These are phyloP conservation scores for Fusarium cyanostomum DNA, from an alignment of 2,329 filamentous ascomycete genomes.

Conservation along the genomic window DNA sequence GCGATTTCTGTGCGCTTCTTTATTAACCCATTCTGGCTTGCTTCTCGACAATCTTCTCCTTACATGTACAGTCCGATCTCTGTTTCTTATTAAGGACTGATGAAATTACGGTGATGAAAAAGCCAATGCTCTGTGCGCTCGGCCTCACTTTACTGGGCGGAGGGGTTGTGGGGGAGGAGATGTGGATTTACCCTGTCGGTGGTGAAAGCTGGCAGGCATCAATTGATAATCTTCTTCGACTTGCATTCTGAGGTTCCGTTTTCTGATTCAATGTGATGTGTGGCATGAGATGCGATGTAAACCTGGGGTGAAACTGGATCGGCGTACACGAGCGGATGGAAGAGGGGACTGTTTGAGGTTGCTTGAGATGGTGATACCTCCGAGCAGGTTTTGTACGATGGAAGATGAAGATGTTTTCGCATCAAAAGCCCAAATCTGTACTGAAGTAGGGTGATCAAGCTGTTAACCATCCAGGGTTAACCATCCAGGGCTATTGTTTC, in stretches of 20 bases:
- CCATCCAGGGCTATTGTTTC: background rate
- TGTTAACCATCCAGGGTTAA: background rate
- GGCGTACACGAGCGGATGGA: slow-evolving; percentile 3
- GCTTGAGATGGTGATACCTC: slow-evolving; percentile 22
- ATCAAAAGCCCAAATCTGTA: slow-evolving; percentile 30
- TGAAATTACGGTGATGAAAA: slow-evolving; percentile 44
- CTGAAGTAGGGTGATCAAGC: background rate
- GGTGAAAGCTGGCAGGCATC: slow-evolving; percentile 36
- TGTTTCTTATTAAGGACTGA: slow-evolving; percentile 39
- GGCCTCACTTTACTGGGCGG: slow-evolving; percentile 9
- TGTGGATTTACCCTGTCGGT: slow-evolving; percentile 27
- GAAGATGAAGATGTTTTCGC: slow-evolving; percentile 23
- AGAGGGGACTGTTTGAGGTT: slow-evolving; percentile 22
- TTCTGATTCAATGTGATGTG: slow-evolving; percentile 5
- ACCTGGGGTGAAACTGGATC: slow-evolving; percentile 26
- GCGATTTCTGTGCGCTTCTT: slow-evolving; percentile 8
- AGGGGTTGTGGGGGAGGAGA: slow-evolving; percentile 20
- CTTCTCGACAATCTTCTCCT: slow-evolving; percentile 22
- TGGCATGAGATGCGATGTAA: background rate
- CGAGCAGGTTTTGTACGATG: slow-evolving; percentile 21
- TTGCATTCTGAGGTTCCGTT: slow-evolving; percentile 4
- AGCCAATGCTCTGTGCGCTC: slow-evolving; percentile 28
- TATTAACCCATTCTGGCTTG: slow-evolving; percentile 21
- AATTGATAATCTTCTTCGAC: slow-evolving; percentile 37
- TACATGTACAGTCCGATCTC: slow-evolving; percentile 37